Evolutionary conservation across 2,329 filamentous ascomycete genomes (phyloP).

Genomic region (Pyricularia grisea): DNA sequence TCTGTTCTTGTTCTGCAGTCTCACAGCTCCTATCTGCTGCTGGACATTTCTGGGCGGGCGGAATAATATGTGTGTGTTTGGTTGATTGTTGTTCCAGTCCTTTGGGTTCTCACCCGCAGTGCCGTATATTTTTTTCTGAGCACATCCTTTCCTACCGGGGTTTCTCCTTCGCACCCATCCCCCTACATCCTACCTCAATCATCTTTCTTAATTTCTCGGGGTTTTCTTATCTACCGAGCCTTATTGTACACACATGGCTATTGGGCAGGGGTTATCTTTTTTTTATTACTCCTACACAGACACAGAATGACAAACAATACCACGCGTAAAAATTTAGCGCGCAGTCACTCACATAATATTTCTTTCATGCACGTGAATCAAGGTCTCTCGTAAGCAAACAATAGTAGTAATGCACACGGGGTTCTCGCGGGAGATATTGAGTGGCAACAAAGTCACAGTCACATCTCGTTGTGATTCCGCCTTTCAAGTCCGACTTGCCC

Average conservation of each 20-base stretch:
- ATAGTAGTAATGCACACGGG: neutral
- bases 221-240: neutral
- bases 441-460: neutral
- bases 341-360: neutral
- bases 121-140: neutral
- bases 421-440: neutral
- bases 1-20: neutral
- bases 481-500: neutral
- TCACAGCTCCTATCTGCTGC: neutral
- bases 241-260: neutral
- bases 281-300: neutral
- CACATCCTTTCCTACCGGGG: neutral
- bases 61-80: neutral
- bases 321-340: neutral
- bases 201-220: neutral
- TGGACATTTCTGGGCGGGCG: neutral
- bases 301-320: neutral
- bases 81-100: neutral
- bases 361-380: neutral
- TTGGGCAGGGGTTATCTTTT: neutral
- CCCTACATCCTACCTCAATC: neutral
- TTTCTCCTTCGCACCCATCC: neutral
- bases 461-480: neutral
- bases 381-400: neutral
- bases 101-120: neutral